Evolutionary conservation across 345 rosid species (phyloP).

Genomic region (Syzygium aqueum): DNA sequence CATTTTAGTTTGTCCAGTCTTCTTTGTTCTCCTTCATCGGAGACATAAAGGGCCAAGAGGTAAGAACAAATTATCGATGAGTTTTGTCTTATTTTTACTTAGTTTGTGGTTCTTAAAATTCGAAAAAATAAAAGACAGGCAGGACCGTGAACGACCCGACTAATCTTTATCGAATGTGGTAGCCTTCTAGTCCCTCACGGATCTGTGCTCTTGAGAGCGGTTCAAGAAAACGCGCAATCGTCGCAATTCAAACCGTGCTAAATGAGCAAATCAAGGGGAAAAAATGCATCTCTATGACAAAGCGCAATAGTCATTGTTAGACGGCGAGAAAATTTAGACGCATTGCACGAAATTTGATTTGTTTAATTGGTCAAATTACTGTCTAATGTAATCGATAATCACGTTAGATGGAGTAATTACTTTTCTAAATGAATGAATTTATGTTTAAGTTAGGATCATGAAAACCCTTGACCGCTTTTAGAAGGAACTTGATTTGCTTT

Average conservation of each 20-base stretch:
- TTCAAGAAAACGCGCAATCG: no score
- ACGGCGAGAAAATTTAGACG: not conserved
- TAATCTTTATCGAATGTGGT: not conserved
- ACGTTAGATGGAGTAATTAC: not conserved
- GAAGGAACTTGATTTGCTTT: not conserved
- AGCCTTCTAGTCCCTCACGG: not conserved
- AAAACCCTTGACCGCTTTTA: not conserved
- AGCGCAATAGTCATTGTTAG: not conserved
- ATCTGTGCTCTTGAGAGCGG: no score
- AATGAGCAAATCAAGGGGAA: no score
- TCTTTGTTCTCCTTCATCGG: not conserved
- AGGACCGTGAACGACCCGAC: not conserved
- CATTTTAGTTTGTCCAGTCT: not conserved
- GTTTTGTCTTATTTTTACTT: not conserved
- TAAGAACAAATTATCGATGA: not conserved
- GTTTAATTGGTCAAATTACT: not conserved
- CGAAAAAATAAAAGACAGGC: not conserved
- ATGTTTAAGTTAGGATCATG: not conserved
- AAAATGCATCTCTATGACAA: not conserved
- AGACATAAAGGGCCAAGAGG: not conserved
- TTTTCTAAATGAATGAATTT: not conserved
- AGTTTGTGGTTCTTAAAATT: not conserved
- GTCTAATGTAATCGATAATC: not conserved
- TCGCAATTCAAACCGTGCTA: no score
- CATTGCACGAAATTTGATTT: not conserved